Evolutionary conservation across 164 flowering plant genomes (phyloP), one percentile per base, ranked within the genome.

Genomic region (Berberis vulgaris): DNA sequence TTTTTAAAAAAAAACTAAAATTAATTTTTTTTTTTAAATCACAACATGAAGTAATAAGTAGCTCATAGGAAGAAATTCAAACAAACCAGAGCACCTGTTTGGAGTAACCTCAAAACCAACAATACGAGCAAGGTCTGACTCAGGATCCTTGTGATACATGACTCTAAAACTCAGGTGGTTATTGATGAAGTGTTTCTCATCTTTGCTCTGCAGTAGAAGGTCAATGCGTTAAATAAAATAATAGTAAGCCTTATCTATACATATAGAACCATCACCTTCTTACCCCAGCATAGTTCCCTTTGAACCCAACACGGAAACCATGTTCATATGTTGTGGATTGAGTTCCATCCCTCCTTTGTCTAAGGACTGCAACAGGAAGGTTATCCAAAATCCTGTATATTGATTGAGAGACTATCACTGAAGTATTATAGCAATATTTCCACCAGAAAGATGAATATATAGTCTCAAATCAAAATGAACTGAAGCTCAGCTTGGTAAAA

Each of bases 291-390:
- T 79, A 80, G 50, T 67, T 79, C 54, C 79, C 83, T 70, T 77
- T 83, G 69, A 80, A 87, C 13, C 98, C 98, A 68, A 89, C 95
- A 77, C 76, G 89, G 65, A 84, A 92, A 45, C 98, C 96, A 80
- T 89, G 98, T 60, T 92, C 96, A 73, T 89, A 89, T 45, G 69
- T 60, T 52, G 74, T 61, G 44, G 82, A 68, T 59, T 69, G 83
- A 73, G 62, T 83, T 65, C 87, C 93, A 81, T 92, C 98, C 67
- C 86, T 84, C 72, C 86, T 85, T 76, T 78, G 84, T 62, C 84
- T 80, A 62, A 69, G 84, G 64, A 89, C 95, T 61, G 95, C 98
- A 74, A 92, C 96, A 60, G 98, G 98, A 73, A 92, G 96, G 68
- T 92, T 92, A 71, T 92, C 98, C 70, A 83, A 69, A 54, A 83